phyloP scores from a whole-genome alignment of 345 rosid genomes.

The Cochlearia excelsa region DNA sequence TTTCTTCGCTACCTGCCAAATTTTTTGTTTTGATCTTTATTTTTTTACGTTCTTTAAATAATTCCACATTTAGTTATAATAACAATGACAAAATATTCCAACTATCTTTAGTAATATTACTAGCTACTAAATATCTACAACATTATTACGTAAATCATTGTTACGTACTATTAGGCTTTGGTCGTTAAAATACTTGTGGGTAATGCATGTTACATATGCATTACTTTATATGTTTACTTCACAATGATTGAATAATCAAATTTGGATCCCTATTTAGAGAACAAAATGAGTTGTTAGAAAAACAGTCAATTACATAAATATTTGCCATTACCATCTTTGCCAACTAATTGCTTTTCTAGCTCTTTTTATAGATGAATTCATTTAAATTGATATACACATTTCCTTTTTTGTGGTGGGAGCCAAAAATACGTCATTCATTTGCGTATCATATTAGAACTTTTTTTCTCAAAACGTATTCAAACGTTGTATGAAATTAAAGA shows the following conservation, averaged over 20 bases:
- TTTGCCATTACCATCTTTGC: constrained; percentile 2
- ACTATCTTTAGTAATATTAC: constrained; percentile 8
- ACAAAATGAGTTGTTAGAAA: constrained; percentile 27
- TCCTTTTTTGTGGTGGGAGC: too few relatives aligned
- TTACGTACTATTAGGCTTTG: too few relatives aligned
- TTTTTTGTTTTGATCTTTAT: constrained; percentile 12
- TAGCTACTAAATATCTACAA: background rate
- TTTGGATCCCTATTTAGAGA: constrained; percentile 25
- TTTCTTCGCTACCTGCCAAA: constrained; percentile 29
- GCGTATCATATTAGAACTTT: too few relatives aligned
- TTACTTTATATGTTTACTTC: constrained; percentile 7
- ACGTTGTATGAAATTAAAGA: too few relatives aligned
- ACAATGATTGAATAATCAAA: constrained; percentile 15
- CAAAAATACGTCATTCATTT: too few relatives aligned
- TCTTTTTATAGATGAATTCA: too few relatives aligned
- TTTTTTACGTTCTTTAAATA: background rate
- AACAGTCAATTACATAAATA: constrained; percentile 11
- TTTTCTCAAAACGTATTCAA: too few relatives aligned
- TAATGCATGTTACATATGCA: constrained; percentile 19
- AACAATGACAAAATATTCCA: background rate
- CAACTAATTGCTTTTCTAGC: background rate
- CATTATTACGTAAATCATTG: too few relatives aligned
- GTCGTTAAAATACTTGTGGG: background rate
- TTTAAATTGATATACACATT: too few relatives aligned
- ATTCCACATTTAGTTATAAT: constrained; percentile 21